A percentile compares a stretch with the other conserved stretches of the same genome.
These are phyloP conservation scores for Rubia tinctorum DNA, from an alignment of 305 asterid genomes.

Conservation along the genomic window DNA sequence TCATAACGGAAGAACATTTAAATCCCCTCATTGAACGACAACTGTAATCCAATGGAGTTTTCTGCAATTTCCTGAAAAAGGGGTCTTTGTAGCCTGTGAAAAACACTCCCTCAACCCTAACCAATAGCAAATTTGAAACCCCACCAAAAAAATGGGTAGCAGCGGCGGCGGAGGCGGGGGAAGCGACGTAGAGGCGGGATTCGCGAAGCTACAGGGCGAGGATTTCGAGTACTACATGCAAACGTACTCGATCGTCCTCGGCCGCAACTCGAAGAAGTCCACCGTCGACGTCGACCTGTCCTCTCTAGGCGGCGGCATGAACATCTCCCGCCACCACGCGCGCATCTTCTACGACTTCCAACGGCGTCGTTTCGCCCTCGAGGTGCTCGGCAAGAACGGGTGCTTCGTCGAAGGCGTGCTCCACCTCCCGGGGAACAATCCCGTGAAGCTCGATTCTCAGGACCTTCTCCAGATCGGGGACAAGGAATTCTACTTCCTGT, in stretches of 20 bases:
- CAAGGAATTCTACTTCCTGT: conserved; percentile 81
- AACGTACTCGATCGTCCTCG: conserved; percentile 90
- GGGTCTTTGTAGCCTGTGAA: neutral
- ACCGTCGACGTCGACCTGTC: conserved; percentile 94
- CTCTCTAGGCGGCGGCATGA: conserved; percentile 98
- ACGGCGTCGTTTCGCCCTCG: conserved; percentile 93
- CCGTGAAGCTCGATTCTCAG: conserved; percentile 94
- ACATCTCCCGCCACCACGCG: conserved; percentile 98
- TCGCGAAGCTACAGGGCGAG: conserved; percentile 95
- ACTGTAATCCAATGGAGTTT: neutral
- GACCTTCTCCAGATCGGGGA: conserved; percentile 95
- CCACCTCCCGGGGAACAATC: conserved; percentile 77
- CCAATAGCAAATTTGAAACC: neutral
- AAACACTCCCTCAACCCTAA: neutral
- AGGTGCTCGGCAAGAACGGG: conserved; percentile 94
- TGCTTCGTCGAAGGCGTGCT: conserved; percentile 93
- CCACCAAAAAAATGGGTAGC: neutral
- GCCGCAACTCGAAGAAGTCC: conserved; percentile 95
- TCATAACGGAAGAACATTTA: too few relatives aligned
- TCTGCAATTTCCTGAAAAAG: neutral
- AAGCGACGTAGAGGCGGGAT: conserved; percentile 94
- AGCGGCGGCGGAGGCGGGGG: conserved; percentile 20
- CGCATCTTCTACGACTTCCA: conserved; percentile 97
- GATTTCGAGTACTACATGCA: conserved; percentile 99
- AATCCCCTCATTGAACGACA: too few relatives aligned